These are phyloP conservation scores for Clonostachys byssicola DNA, from an alignment of 2,329 filamentous ascomycete genomes.

Conservation along the genomic window DNA sequence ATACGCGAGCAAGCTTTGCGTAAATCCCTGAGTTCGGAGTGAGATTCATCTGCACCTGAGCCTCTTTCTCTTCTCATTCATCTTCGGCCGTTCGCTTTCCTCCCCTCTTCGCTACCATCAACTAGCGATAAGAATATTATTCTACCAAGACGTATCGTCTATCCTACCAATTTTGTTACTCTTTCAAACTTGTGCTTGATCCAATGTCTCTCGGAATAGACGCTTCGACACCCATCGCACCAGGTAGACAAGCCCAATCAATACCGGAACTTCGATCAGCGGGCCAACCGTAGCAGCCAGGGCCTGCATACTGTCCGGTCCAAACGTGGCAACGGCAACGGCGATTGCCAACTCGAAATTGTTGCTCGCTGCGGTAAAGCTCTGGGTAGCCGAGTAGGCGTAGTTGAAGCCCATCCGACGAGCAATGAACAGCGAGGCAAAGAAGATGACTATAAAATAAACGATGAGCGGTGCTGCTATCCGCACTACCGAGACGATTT, in stretches of 20 bases:
- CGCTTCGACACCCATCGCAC: constrained; percentile 45
- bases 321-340: constrained; percentile 78
- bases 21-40: too few species aligned
- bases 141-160: too few species aligned
- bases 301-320: constrained; percentile 72
- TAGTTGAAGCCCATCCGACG: constrained; percentile 68
- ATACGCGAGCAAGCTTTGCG: too few species aligned
- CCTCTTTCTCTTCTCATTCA: too few species aligned
- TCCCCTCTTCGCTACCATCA: too few species aligned
- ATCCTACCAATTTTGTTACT: too few species aligned
- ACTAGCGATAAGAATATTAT: too few species aligned
- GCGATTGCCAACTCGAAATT: constrained; percentile 92
- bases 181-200: too few species aligned
- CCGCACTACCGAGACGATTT: constrained; percentile 77
- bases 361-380: constrained; percentile 86
- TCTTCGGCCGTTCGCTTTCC: too few species aligned
- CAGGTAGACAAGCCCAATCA: constrained; percentile 73
- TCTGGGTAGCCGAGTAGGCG: constrained; percentile 67
- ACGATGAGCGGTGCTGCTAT: constrained; percentile 78
- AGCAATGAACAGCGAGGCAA: constrained; percentile 57
- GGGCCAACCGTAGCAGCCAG: constrained; percentile 80
- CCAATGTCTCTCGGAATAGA: too few species aligned
- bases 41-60: too few species aligned
- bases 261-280: constrained; percentile 79
- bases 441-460: constrained; percentile 77